Conservation (phyloP, 1,284 basidiomycete genomes). For the Vanrija pseudolonga region DNA sequence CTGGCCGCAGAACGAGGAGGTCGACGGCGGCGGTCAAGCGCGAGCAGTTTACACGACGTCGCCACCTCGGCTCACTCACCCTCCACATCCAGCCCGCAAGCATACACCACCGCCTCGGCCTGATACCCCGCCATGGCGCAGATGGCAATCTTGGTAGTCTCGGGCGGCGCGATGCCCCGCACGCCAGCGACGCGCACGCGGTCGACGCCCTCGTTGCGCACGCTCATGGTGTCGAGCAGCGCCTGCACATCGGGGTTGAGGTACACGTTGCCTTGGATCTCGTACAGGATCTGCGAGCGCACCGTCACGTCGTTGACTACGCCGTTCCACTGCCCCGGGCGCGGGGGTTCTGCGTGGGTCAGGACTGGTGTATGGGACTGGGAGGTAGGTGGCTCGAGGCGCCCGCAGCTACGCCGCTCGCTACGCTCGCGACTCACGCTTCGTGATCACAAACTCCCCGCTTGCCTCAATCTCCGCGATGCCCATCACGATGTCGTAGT, state of each 20-base stretch:
- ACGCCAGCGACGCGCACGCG: constrained; percentile 24
- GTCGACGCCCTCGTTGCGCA: constrained; percentile 16
- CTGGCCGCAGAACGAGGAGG: no score
- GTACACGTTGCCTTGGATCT: constrained; percentile 26
- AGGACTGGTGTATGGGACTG: not conserved
- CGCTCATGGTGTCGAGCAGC: constrained; percentile 19
- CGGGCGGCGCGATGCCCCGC: constrained; percentile 21
- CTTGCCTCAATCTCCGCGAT: constrained; percentile 29
- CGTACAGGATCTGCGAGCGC: constrained; percentile 18
- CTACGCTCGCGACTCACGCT: constrained; percentile 3
- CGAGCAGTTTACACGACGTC: no score
- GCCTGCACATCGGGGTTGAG: constrained; percentile 32
- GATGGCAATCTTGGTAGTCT: constrained; percentile 30
- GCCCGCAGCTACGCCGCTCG: no score
- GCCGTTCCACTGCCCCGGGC: constrained; percentile 6
- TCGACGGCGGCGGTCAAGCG: no score
- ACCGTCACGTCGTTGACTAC: constrained; percentile 12
- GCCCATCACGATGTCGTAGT: constrained; percentile 26
- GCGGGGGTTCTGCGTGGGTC: not conserved
- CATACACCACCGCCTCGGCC: constrained; percentile 20
- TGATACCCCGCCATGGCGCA: constrained; percentile 26
- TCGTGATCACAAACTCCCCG: constrained; percentile 24
- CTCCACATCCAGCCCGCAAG: constrained; percentile 20
- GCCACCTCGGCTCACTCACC: no score
- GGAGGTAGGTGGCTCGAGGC: no score